A percentile compares a stretch with the other conserved stretches of the same genome.
Conservation (phyloP, 805 yeast genomes). For the Suhomyces sp. region DNA sequence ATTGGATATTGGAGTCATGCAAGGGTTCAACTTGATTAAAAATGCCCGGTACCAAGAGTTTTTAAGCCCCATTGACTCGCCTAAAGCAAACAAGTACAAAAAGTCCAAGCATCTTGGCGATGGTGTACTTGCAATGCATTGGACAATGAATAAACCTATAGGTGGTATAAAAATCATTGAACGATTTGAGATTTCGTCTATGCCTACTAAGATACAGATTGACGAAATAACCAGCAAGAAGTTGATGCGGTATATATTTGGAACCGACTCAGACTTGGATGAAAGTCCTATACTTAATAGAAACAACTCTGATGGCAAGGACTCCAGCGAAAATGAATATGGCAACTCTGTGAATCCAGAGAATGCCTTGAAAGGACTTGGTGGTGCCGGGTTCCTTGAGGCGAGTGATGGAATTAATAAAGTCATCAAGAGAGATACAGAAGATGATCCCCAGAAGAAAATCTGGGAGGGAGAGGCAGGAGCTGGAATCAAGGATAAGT, state of each 20-base stretch:
- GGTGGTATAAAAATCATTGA: conserved; percentile 44
- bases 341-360: conserved; percentile 1
- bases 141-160: conserved; percentile 42
- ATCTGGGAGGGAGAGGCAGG: neutral
- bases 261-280: conserved; percentile 21
- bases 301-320: conserved; percentile 2
- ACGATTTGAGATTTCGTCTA: conserved; percentile 33
- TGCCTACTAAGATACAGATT: conserved; percentile 36
- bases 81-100: neutral
- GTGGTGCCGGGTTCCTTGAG: conserved; percentile 10
- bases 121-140: conserved; percentile 31
- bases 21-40: conserved; percentile 34
- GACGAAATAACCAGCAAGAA: conserved; percentile 40
- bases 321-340: conserved; percentile 4
- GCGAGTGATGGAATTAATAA: conserved; percentile 12
- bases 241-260: conserved; percentile 37
- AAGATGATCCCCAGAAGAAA: neutral
- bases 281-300: conserved; percentile 19
- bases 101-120: conserved; percentile 3
- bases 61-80: conserved; percentile 28
- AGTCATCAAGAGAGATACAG: neutral
- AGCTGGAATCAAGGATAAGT: neutral
- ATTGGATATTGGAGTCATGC: conserved; percentile 35
- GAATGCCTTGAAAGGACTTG: conserved; percentile 4
- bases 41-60: conserved; percentile 31